phyloP scores from a whole-genome alignment of 768 basidiomycete genomes.

The Podaxis sp. region DNA sequence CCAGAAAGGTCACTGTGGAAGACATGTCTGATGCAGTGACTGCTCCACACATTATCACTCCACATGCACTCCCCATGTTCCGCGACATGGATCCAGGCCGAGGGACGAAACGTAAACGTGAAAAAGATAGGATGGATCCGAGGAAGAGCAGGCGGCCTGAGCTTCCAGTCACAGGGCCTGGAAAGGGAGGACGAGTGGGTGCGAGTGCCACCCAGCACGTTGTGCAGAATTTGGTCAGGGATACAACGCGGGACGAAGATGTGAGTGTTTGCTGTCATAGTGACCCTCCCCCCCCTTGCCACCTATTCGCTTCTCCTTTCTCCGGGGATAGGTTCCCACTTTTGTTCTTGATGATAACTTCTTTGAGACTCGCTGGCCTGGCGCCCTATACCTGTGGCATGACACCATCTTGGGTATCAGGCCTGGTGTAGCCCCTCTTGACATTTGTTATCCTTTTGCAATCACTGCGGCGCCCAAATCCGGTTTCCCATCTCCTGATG shows the following conservation, averaged over 20 bases:
- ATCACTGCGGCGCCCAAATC: conserved; percentile 6
- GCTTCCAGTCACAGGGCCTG: conserved; percentile 89
- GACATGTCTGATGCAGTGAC: conserved; percentile 86
- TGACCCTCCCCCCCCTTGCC: not conserved
- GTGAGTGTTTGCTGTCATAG: conserved; percentile 53
- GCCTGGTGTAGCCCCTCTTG: not conserved
- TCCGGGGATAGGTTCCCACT: not conserved
- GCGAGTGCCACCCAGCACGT: conserved; percentile 97
- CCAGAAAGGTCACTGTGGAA: conserved; percentile 75
- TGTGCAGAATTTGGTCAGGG: conserved; percentile 90
- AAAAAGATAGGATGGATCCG: conserved; percentile 85
- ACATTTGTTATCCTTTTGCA: not conserved
- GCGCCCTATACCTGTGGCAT: not conserved
- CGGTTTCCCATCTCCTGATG: conserved; percentile 9
- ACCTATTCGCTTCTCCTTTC: not conserved
- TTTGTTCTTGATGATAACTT: conserved; percentile 12
- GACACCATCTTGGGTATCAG: not conserved
- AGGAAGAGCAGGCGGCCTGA: conserved; percentile 91
- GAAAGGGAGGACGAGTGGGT: conserved; percentile 90
- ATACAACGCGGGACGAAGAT: conserved; percentile 89
- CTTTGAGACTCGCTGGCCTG: not conserved
- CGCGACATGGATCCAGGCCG: conserved; percentile 71
- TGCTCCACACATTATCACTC: conserved; percentile 86
- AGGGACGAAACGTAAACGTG: conserved; percentile 83
- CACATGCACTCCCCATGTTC: conserved; percentile 91